Evolutionary conservation across 2,329 filamentous ascomycete genomes (phyloP).

Genomic region (Aureobasidium sp.): DNA sequence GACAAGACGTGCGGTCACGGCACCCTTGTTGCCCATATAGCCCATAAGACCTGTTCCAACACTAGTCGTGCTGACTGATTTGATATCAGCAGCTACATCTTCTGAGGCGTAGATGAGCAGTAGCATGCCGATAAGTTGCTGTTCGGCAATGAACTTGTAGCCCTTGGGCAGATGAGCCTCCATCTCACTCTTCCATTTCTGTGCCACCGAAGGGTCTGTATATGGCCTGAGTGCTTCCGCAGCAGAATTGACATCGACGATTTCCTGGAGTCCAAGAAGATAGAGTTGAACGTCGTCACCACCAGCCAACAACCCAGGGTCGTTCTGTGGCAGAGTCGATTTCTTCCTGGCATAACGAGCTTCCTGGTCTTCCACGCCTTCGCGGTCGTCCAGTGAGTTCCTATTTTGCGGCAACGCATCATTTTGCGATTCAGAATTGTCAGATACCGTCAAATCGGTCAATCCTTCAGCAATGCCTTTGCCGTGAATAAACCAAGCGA

Average conservation of each 20-base stretch:
- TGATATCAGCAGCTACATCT: slow-evolving; percentile 64
- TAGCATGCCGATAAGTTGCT: slow-evolving; percentile 80
- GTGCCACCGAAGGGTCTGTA: slow-evolving; percentile 62
- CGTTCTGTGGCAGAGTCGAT: slow-evolving; percentile 39
- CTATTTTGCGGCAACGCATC: slow-evolving; percentile 9
- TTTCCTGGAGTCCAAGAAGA: slow-evolving; percentile 82
- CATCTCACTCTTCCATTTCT: slow-evolving; percentile 74
- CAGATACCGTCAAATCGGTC: slow-evolving; percentile 42
- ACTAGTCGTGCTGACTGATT: slow-evolving; percentile 71
- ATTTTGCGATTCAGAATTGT: slow-evolving; percentile 21
- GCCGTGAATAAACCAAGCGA: slow-evolving; percentile 83
- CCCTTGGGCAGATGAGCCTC: slow-evolving; percentile 66
- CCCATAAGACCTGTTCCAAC: slow-evolving; percentile 87
- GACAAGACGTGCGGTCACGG: slow-evolving; percentile 71
- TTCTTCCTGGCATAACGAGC: slow-evolving; percentile 37
- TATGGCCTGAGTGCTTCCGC: slow-evolving; percentile 72
- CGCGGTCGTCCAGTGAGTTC: slow-evolving; percentile 29
- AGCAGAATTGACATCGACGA: slow-evolving; percentile 76
- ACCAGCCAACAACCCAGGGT: slow-evolving; percentile 44
- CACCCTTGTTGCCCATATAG: slow-evolving; percentile 95
- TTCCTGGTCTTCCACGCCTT: slow-evolving; percentile 44
- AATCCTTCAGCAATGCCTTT: slow-evolving; percentile 61
- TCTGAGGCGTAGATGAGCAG: slow-evolving; percentile 81
- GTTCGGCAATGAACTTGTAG: slow-evolving; percentile 69
- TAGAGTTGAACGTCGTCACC: slow-evolving; percentile 77